These are phyloP conservation scores for Ogataea siamensis DNA, from an alignment of 805 yeast genomes.

Conservation along the genomic window DNA sequence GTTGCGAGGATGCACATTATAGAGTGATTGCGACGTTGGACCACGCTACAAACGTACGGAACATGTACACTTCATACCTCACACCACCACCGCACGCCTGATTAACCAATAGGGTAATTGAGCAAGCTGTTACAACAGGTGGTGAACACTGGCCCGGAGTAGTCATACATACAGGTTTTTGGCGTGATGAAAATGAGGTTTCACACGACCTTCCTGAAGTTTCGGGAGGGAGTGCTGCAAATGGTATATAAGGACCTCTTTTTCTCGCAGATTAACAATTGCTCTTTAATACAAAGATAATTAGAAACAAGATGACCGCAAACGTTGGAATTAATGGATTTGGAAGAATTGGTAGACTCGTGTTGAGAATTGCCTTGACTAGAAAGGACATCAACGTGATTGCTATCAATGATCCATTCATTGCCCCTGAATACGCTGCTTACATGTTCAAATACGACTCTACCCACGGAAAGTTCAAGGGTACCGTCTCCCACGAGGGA, in stretches of 20 bases:
- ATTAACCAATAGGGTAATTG: neutral
- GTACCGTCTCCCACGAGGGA: constrained; percentile 62
- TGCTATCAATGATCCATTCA: constrained; percentile 91
- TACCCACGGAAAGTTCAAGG: constrained; percentile 83
- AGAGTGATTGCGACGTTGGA: too few relatives aligned
- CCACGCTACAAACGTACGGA: too few relatives aligned
- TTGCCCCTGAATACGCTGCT: constrained; percentile 85
- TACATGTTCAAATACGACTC: constrained; percentile 96
- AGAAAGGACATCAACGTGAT: constrained; percentile 78
- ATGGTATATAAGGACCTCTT: constrained; percentile 16
- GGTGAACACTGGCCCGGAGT: constrained; percentile 23
- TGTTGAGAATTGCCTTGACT: constrained; percentile 72
- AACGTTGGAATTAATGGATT: constrained; percentile 90
- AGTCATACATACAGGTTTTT: constrained; percentile 15
- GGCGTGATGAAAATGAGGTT: constrained; percentile 15
- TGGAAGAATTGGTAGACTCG: constrained; percentile 93
- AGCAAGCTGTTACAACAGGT: neutral
- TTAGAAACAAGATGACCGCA: constrained; percentile 45
- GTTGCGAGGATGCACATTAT: neutral
- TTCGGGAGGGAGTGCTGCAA: constrained; percentile 11
- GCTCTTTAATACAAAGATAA: constrained; percentile 8
- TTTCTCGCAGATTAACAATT: constrained; percentile 7
- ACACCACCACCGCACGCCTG: neutral
- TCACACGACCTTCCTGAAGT: constrained; percentile 12
- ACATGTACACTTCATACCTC: neutral